Conservation (phyloP, 257 asterid genomes). For the Penstemon newberryi region DNA sequence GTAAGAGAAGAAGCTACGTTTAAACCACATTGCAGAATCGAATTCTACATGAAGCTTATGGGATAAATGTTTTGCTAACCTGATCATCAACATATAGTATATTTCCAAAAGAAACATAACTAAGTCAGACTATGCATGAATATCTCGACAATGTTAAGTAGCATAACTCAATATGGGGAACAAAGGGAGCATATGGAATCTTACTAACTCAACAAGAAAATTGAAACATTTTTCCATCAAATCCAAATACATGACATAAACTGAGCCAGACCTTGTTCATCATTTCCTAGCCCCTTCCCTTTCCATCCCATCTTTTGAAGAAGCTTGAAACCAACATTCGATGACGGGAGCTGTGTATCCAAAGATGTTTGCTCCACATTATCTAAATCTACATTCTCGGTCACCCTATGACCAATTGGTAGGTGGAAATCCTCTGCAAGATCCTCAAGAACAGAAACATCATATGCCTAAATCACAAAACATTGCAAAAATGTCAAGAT, state of each 20-base stretch:
- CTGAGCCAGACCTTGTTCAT: slow-evolving; percentile 76
- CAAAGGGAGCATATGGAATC: background rate
- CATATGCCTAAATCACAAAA: slow-evolving; percentile 48
- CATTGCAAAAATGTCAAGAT: slow-evolving; percentile 14
- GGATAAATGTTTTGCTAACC: background rate
- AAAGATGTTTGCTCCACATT: slow-evolving; percentile 94
- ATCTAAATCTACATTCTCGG: slow-evolving; percentile 87
- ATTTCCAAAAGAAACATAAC: background rate
- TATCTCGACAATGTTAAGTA: background rate
- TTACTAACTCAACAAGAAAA: background rate
- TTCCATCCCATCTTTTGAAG: slow-evolving; percentile 99
- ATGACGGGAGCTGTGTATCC: slow-evolving; percentile 71
- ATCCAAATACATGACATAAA: background rate
- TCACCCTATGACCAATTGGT: slow-evolving; percentile 78
- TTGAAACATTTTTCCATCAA: background rate
- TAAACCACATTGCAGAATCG: background rate
- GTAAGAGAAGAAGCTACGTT: background rate
- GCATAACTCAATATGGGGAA: background rate
- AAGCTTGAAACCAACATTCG: slow-evolving; percentile 91
- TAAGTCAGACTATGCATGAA: background rate
- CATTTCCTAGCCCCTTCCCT: slow-evolving; percentile 96
- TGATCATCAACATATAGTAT: background rate
- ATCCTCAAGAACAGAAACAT: slow-evolving; percentile 82
- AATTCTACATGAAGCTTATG: background rate
- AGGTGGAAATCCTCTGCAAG: slow-evolving; percentile 90